phyloP scores from a whole-genome alignment of 2,329 filamentous ascomycete genomes.

The Fusarium transvaalense region DNA sequence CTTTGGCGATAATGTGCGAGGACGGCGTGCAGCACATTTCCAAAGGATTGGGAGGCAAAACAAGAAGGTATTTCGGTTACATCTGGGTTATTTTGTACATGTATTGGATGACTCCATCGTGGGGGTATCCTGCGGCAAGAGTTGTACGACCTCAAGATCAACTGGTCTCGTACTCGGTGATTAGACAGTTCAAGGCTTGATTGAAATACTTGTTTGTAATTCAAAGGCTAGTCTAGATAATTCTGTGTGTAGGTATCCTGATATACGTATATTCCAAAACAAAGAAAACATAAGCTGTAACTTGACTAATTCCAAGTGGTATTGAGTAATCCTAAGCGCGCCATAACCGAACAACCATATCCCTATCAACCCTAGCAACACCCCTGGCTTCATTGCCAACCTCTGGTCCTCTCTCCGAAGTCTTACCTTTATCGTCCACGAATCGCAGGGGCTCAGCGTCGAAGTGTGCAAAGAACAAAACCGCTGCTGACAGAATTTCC shows the following conservation, averaged over 20 bases:
- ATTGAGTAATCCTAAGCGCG: constrained; percentile 14
- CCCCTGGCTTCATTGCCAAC: constrained; percentile 43
- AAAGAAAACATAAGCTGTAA: not conserved
- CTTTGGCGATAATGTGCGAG: constrained; percentile 34
- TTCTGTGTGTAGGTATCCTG: not conserved
- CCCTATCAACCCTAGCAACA: constrained; percentile 43
- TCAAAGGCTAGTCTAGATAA: not conserved
- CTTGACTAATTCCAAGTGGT: not conserved
- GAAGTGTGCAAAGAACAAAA: constrained; percentile 37
- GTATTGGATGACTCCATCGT: constrained; percentile 42
- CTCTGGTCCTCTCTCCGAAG: constrained; percentile 39
- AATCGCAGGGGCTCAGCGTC: constrained; percentile 37
- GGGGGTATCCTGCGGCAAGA: constrained; percentile 39
- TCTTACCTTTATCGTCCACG: constrained; percentile 20
- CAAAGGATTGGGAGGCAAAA: not conserved
- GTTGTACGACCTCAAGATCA: constrained; percentile 25
- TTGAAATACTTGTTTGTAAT: not conserved
- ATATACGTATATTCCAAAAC: not conserved
- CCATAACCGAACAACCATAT: constrained; percentile 36
- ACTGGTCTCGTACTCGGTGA: constrained; percentile 20
- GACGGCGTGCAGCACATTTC: constrained; percentile 24
- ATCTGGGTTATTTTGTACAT: constrained; percentile 32
- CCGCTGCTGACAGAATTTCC: constrained; percentile 43
- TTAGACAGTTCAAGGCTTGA: not conserved
- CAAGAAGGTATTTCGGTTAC: constrained; percentile 26